Conservation (phyloP, 163 green algal genomes). For the Scenedesmus sp. region DNA sequence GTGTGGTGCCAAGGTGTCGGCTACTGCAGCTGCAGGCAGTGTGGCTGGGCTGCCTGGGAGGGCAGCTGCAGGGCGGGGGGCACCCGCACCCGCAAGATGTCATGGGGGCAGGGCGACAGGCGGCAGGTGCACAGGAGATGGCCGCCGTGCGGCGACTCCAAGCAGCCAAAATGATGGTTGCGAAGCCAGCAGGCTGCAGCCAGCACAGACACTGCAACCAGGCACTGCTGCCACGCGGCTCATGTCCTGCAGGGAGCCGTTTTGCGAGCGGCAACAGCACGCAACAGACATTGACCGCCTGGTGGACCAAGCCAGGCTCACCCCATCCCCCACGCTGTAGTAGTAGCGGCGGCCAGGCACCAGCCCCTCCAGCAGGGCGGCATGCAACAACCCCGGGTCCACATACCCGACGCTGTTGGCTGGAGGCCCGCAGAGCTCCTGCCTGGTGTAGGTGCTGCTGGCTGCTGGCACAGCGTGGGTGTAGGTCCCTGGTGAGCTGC, state of each 20-base stretch:
- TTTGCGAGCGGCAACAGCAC: no score
- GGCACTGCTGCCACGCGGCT: background rate
- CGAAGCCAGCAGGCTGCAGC: no score
- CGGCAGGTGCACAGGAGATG: no score
- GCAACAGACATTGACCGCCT: background rate
- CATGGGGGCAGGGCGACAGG: no score
- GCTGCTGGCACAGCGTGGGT: background rate
- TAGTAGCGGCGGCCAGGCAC: constrained; percentile 58
- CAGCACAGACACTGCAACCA: background rate
- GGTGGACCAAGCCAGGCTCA: background rate
- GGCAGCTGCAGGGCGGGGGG: no score
- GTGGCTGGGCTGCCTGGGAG: no score
- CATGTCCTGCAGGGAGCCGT: no score
- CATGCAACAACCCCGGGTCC: constrained; percentile 65
- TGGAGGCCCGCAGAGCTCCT: constrained; percentile 64
- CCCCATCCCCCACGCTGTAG: constrained; percentile 61
- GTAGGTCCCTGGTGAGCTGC: constrained; percentile 37
- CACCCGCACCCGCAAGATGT: no score
- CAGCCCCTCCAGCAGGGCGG: constrained; percentile 62
- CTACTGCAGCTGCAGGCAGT: no score
- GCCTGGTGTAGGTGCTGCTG: constrained; percentile 61
- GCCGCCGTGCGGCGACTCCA: no score
- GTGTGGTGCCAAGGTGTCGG: no score
- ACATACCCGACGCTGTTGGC: constrained; percentile 64
- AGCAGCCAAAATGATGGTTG: no score